phyloP scores from a whole-genome alignment of 2,329 filamentous ascomycete genomes.

The Biscogniauxia marginata region DNA sequence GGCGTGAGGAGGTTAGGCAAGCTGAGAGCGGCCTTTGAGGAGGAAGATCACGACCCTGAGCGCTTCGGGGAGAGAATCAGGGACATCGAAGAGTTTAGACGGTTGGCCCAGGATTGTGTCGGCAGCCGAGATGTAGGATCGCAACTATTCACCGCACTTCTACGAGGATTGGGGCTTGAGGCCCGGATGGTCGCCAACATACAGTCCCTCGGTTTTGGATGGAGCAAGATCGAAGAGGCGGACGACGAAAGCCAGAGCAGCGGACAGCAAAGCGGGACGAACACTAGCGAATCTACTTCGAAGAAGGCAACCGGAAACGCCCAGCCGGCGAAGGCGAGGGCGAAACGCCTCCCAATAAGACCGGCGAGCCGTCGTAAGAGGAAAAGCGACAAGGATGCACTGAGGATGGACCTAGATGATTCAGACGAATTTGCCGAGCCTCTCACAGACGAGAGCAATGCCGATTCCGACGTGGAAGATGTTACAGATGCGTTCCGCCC shows the following conservation, averaged over 20 bases:
- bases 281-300: constrained; percentile 16
- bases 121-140: constrained; percentile 87
- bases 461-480: constrained; percentile 61
- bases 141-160: constrained; percentile 83
- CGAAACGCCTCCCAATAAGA: constrained; percentile 21
- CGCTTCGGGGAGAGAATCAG: constrained; percentile 74
- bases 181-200: constrained; percentile 80
- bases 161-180: constrained; percentile 79
- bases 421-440: constrained; percentile 48
- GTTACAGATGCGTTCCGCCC: constrained; percentile 44
- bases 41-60: constrained; percentile 59
- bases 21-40: constrained; percentile 68
- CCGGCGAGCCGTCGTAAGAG: constrained; percentile 23
- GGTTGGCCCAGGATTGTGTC: constrained; percentile 64
- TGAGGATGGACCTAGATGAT: constrained; percentile 36
- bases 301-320: constrained; percentile 39
- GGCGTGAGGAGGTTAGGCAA: constrained; percentile 70
- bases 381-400: constrained; percentile 25
- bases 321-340: constrained; percentile 11
- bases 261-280: constrained; percentile 12
- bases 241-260: constrained; percentile 46
- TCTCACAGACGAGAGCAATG: constrained; percentile 53
- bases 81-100: constrained; percentile 66
- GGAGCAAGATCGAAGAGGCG: constrained; percentile 82
- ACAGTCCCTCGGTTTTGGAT: constrained; percentile 86